Percentiles rank a stretch among this genome's conserved stretches.
phyloP scores from a whole-genome alignment of 805 yeast genomes.

The Isabelozyma rhagii region DNA sequence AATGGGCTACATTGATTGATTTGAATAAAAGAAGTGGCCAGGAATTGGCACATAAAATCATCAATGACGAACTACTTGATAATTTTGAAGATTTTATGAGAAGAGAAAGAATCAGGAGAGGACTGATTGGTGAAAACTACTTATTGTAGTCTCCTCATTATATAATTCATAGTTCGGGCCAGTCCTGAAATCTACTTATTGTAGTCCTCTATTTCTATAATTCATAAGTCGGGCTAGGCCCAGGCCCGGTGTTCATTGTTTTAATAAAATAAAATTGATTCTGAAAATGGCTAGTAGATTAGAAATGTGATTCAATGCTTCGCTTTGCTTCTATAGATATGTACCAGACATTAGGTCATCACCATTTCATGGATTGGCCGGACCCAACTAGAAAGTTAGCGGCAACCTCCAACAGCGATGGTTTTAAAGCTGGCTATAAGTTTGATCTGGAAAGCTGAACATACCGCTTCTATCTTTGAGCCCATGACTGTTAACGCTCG shows the following conservation, averaged over 20 bases:
- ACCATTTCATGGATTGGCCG: constrained; percentile 89
- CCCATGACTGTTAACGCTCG: constrained; percentile 23
- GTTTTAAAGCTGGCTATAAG: constrained; percentile 77
- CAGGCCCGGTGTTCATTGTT: not conserved
- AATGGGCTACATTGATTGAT: constrained; percentile 36
- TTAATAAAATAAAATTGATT: too few relatives aligned
- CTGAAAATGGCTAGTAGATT: too few relatives aligned
- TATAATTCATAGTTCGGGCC: not conserved
- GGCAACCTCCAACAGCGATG: constrained; percentile 98
- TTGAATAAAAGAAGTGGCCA: constrained; percentile 22
- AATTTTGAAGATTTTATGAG: constrained; percentile 26
- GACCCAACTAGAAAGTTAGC: constrained; percentile 42
- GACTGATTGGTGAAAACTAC: constrained; percentile 43
- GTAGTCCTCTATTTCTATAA: not conserved
- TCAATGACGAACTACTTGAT: constrained; percentile 27
- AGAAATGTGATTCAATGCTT: too few relatives aligned
- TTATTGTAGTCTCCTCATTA: constrained; percentile 6
- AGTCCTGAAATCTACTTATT: not conserved
- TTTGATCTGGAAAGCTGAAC: constrained; percentile 20
- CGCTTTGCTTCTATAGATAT: constrained; percentile 18
- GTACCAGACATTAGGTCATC: constrained; percentile 92
- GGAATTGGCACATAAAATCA: constrained; percentile 23
- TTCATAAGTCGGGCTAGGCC: not conserved
- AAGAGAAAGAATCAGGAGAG: constrained; percentile 35
- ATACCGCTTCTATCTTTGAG: constrained; percentile 14